These are phyloP conservation scores for Malassezia cuniculi DNA, from an alignment of 1,284 basidiomycete species.

Conservation along the genomic window DNA sequence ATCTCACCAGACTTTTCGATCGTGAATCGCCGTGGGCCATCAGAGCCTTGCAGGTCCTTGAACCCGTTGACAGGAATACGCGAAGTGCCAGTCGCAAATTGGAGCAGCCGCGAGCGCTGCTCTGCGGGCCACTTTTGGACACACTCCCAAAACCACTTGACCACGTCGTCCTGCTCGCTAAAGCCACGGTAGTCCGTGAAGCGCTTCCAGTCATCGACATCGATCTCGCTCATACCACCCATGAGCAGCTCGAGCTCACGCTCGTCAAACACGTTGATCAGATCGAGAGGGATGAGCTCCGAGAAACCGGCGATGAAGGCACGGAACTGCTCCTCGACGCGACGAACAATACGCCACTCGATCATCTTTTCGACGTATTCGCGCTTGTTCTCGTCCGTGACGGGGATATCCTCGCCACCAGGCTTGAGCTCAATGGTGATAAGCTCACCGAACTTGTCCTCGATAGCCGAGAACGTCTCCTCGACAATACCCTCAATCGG, in stretches of 20 bases:
- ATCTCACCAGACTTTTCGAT: slow-evolving; percentile 44
- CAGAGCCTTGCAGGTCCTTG: slow-evolving; percentile 94
- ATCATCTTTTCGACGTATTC: slow-evolving; percentile 93
- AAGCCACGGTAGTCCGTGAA: slow-evolving; percentile 55
- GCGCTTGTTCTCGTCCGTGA: slow-evolving; percentile 96
- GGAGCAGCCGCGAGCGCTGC: slow-evolving; percentile 73
- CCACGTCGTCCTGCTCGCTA: slow-evolving; percentile 52
- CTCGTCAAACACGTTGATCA: slow-evolving; percentile 96
- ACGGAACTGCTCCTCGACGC: slow-evolving; percentile 87
- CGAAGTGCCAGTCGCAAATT: slow-evolving; percentile 95
- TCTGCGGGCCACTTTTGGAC: slow-evolving; percentile 91
- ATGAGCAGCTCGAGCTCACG: slow-evolving; percentile 82
- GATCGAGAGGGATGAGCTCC: slow-evolving; percentile 84
- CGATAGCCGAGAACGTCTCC: slow-evolving; percentile 52
- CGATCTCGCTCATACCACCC: slow-evolving; percentile 97
- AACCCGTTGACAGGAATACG: slow-evolving; percentile 97
- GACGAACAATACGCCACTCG: slow-evolving; percentile 77
- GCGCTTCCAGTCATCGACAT: slow-evolving; percentile 57
- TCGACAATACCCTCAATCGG: slow-evolving; percentile 42
- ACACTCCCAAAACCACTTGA: slow-evolving; percentile 99
- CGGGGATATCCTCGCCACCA: slow-evolving; percentile 66
- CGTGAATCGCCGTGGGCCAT: slow-evolving; percentile 57
- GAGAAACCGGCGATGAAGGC: slow-evolving; percentile 91
- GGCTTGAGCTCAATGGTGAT: slow-evolving; percentile 85
- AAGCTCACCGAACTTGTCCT: slow-evolving; percentile 93